Evolutionary conservation across 2,329 filamentous ascomycete species (phyloP), one percentile per base, ranked within the genome.

Genomic region (Hymenoscyphus fructigenus): DNA sequence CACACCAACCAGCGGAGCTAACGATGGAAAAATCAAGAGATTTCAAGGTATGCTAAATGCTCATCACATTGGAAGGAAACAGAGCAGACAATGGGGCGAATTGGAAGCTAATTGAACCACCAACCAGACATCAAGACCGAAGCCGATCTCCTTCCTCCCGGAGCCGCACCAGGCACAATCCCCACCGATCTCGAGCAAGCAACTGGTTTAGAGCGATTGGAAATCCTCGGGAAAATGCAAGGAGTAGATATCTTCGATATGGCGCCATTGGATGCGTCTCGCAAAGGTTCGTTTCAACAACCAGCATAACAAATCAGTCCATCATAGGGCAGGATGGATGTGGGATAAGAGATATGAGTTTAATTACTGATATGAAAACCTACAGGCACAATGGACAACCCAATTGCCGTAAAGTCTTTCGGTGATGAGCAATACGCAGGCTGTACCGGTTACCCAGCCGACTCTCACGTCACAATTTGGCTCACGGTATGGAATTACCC

Each of bases 141-240:
- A 72, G 85, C 87, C n/a, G 95, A 99, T 80, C 91, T 99, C 66
- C 73, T 96, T 71, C 86, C 90, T 69, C 91, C 92, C 38, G 95
- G 95, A 83, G 93, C 91, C 74, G 80, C 86, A 74, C 82, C 88
- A 70, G 94, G 95, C 77, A 91, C 90, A 78, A 84, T 99, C 72
- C 92, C 95, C 72, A 96, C 92, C 82, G 95, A 99, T 81, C 81
- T 96, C 78, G 93, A 98, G 80, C 95, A 99, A 81, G 83, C 95
- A 66, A 98, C 95, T 74, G 95, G 95, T 91, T 86, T 98, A 67
- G 95, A 99, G 85, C 93, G 95, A 87, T 87, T 99, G 74, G 95
- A 99, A 83, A 95, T 99, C 76, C 85, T 99, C 79, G 95, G 95
- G 82, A 99, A 99, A 88, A 97, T 98, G 91, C 92, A 98, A 85